Conservation (phyloP, 768 basidiomycete species). For the Amanita brunnescens region DNA sequence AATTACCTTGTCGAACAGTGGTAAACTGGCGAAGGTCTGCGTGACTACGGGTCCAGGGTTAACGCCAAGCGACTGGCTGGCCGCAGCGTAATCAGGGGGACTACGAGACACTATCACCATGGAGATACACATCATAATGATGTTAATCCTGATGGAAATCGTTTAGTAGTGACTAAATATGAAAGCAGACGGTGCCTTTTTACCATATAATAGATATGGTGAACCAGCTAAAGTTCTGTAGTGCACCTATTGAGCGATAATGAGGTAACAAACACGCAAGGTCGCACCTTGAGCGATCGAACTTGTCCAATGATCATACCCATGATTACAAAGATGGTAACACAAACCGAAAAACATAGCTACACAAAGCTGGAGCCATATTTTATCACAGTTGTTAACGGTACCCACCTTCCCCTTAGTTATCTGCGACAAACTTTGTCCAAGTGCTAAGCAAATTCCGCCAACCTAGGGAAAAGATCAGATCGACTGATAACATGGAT, state of each 20-base stretch:
- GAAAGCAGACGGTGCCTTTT: neutral
- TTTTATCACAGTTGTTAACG: neutral
- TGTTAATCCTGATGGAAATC: slow-evolving; percentile 36
- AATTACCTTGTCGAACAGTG: slow-evolving; percentile 27
- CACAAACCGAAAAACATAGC: slow-evolving; percentile 50
- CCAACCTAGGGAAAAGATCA: slow-evolving; percentile 21
- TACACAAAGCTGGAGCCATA: slow-evolving; percentile 11
- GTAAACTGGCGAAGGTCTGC: slow-evolving; percentile 25
- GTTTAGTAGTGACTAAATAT: neutral
- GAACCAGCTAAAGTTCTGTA: slow-evolving; percentile 37
- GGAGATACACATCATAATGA: slow-evolving; percentile 45
- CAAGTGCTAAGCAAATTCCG: slow-evolving; percentile 34
- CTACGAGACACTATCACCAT: slow-evolving; percentile 53
- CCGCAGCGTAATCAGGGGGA: slow-evolving; percentile 41
- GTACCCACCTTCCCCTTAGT: slow-evolving; percentile 30
- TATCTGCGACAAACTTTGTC: slow-evolving; percentile 48
- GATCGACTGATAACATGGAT: too few relatives aligned
- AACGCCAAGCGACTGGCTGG: slow-evolving; percentile 26
- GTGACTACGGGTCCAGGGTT: slow-evolving; percentile 27
- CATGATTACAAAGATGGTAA: slow-evolving; percentile 45
- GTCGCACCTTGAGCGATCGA: slow-evolving; percentile 34
- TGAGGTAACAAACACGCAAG: neutral
- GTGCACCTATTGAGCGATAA: slow-evolving; percentile 24
- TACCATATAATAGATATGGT: slow-evolving; percentile 41
- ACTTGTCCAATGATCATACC: slow-evolving; percentile 57